phyloP scores from a whole-genome alignment of 2,329 filamentous ascomycete genomes.

The Ophiosphaerella herpotricha region DNA sequence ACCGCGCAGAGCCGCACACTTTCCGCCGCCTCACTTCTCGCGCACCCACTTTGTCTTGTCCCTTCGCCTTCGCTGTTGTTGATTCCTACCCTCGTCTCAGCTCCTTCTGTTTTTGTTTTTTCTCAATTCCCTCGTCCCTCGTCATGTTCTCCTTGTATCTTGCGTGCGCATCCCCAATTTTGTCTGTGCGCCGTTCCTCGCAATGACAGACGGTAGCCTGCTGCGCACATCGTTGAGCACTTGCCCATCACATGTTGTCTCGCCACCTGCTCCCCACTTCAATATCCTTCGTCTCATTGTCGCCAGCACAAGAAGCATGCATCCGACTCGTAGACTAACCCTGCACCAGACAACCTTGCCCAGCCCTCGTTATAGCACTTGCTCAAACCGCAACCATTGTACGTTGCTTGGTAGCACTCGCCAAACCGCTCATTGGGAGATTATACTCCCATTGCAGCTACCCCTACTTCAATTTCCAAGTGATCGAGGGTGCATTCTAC shows the following conservation, averaged over 20 bases:
- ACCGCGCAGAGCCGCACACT: constrained; percentile 42
- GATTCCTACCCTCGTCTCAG: no score
- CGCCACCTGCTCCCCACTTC: neutral
- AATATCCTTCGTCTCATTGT: neutral
- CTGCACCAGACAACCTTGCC: constrained; percentile 26
- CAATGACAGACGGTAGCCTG: constrained; percentile 5
- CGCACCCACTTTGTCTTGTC: constrained; percentile 13
- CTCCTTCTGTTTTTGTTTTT: no score
- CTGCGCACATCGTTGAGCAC: no score
- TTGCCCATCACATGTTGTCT: constrained; percentile 6
- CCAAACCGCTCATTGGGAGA: constrained; percentile 30
- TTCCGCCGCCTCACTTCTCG: constrained; percentile 10
- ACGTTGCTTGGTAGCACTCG: constrained; percentile 20
- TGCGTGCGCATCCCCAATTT: no score
- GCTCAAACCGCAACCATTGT: constrained; percentile 18
- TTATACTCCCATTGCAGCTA: constrained; percentile 7
- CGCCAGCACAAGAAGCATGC: constrained; percentile 18
- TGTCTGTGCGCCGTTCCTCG: no score
- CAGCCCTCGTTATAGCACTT: constrained; percentile 25
- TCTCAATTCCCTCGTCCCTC: neutral
- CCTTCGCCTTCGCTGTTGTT: constrained; percentile 7
- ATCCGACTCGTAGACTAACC: constrained; percentile 33
- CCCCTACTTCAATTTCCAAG: neutral
- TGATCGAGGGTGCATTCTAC: neutral
- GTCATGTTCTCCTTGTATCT: neutral